Evolutionary conservation across 352 stramenopile species (phyloP), one percentile per base, ranked within the genome.

Genomic region (Globisporangium cederbergense): DNA sequence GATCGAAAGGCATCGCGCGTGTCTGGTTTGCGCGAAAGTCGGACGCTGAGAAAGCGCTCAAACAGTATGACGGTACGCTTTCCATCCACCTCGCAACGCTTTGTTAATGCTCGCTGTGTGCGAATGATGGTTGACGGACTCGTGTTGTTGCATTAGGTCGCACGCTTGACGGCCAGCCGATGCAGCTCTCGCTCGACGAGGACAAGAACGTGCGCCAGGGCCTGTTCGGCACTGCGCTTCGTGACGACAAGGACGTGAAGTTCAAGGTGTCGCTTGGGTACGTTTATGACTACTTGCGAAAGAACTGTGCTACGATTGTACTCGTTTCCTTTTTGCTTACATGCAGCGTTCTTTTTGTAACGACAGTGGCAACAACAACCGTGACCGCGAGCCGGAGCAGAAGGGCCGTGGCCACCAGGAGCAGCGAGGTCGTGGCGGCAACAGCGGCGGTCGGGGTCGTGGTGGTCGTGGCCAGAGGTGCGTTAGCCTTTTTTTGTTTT

Each of bases 191-290:
- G 18, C 62, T 93, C 22, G 84, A 93, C 63, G 56, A 67, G 16
- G 78, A 88, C 66, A 88, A 74, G 50, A 93, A 91, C 60, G 84
- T 93, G 38, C 82, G 84, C 54, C 78, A 89, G 54, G 84, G 84
- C 22, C 74, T 93, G 25, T 93, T 93, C 55, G 84, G 84, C 47
- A 93, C 84, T 16, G 84, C 82, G 16, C 79, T 93, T 50, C 73
- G 74, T 36, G 77, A 90, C 14, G 81, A 83, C 59, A 80, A 83
- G 42, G 72, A 81, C 57, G 78, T 91, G 47, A 88, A 87, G 65
- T 93, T 93, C 68, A 91, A 91, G 70, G 82, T 93, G 32, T 90
- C 81, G 28, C 81, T 93, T 38, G 78, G 81, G 82, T 91, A 73
- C 54, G 79, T 66, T 51, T 38, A 52, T 18, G 25, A 13, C 28